phyloP scores from a whole-genome alignment of 1,139 yeast species.

The Suhomyces atakaporum region DNA sequence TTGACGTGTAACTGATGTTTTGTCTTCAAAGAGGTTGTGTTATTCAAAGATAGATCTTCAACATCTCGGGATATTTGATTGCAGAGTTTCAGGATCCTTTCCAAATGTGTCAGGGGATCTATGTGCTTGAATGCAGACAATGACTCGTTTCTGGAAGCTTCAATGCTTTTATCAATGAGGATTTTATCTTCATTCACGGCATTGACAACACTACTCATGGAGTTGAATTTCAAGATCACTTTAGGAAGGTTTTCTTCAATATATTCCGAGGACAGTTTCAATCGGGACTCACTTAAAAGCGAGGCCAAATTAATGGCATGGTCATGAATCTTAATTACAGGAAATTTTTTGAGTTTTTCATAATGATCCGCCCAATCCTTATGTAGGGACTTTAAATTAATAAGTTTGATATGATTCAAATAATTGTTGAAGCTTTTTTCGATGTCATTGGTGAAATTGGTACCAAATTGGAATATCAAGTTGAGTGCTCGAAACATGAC shows the following conservation, averaged over 20 bases:
- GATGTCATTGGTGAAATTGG: constrained; percentile 50
- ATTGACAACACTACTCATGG: constrained; percentile 34
- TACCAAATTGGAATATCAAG: constrained; percentile 60
- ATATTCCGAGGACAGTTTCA: constrained; percentile 25
- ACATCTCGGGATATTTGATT: constrained; percentile 19
- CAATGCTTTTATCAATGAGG: constrained; percentile 35
- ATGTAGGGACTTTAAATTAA: constrained; percentile 50
- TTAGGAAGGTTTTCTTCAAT: constrained; percentile 32
- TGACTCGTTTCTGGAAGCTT: constrained; percentile 37
- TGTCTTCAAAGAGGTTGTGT: constrained; percentile 14
- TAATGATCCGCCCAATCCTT: constrained; percentile 52
- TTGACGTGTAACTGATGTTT: constrained; percentile 22
- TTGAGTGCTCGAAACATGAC: constrained; percentile 53
- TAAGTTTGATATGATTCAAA: constrained; percentile 46
- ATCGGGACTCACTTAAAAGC: constrained; percentile 29
- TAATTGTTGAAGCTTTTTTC: constrained; percentile 55
- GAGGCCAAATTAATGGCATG: constrained; percentile 23
- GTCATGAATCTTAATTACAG: constrained; percentile 25
- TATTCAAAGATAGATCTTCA: constrained; percentile 17
- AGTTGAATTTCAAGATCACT: constrained; percentile 41
- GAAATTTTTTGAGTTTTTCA: constrained; percentile 39
- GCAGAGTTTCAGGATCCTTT: constrained; percentile 8
- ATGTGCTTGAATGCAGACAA: constrained; percentile 31
- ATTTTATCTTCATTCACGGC: constrained; percentile 31
- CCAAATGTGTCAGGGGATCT: constrained; percentile 9